Percentiles rank a stretch among this genome's conserved stretches.
phyloP scores from a whole-genome alignment of 2,329 filamentous ascomycete species.

The Aspergillus sp. region DNA sequence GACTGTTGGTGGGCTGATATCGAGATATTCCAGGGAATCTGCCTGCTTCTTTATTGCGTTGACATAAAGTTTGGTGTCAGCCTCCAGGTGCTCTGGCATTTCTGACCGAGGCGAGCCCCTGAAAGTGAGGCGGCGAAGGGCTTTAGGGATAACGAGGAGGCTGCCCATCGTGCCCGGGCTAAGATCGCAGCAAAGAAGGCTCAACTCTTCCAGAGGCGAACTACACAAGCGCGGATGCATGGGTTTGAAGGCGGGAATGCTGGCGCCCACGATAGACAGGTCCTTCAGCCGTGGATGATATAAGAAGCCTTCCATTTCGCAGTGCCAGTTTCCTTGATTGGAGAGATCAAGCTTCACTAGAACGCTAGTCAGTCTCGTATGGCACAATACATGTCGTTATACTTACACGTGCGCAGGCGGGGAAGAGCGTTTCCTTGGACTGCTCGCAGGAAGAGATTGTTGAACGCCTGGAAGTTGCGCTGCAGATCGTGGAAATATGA shows the following conservation, averaged over 20 bases:
- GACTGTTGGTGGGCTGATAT: background rate
- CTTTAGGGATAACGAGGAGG: background rate
- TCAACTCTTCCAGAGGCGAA: background rate
- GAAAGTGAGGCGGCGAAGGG: background rate
- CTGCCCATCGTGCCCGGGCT: background rate
- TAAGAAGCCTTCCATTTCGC: background rate
- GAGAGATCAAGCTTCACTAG: background rate
- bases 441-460: background rate
- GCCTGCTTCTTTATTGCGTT: background rate
- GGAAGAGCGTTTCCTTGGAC: background rate
- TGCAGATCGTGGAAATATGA: background rate
- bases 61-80: background rate
- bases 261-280: background rate
- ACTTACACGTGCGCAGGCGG: background rate
- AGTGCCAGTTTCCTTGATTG: background rate
- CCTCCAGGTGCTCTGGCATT: background rate
- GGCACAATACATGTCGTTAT: background rate
- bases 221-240: too few species aligned
- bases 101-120: background rate
- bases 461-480: background rate
- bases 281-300: background rate
- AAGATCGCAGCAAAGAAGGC: background rate
- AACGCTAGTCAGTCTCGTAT: background rate
- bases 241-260: too few species aligned
- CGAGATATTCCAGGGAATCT: background rate